Base-by-base conservation (phyloP, 805 yeast genomes). In the Kazachstania taianensis region DNA sequence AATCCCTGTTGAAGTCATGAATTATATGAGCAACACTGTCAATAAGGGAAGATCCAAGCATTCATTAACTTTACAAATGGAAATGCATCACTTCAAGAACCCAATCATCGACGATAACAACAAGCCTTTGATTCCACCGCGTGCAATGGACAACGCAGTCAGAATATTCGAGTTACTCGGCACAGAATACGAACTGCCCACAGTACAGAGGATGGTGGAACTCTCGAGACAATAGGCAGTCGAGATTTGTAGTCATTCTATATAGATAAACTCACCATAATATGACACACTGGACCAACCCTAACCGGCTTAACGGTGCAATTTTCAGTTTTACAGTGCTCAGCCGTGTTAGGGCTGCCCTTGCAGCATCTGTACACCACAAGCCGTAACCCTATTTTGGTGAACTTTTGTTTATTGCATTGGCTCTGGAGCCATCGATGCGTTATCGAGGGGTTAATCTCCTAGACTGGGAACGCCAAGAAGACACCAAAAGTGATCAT, bases 1-100 rank as follows among this genome's bases (percentile, higher is more conserved):
- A 6, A 25, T 44, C 7, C 41, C 45, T 6, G 30, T 15, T 4
- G 48, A 44, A 7, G 40, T 44, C 6, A 20, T 37, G 26, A 42
- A 38, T 20, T 35, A 35, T 20, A 18, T 43, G 8, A 25, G 38
- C 3, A 41, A 44, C 16, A 20, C 20, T n/a, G 22, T 41, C 13
- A 44, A 43, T 31, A 36, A 32, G 20, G 38, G 32, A 7, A 33
- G 32, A 12, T 13, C 5, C 16, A 28, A 17, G 8, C n/a, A 23
- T 7, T 25, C 39, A 15, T 28, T 38, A 17, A 35, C 41, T 4
- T 15, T 35, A 7, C 31, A 19, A 24, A 31, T 35, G 39, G 33
- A 23, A n/a, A n/a, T n/a, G n/a, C n/a, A n/a, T n/a, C n/a, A n/a
- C n/a, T n/a, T n/a, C n/a, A n/a, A n/a, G n/a, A n/a, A n/a, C n/a